Evolutionary conservation across 495 filamentous ascomycete genomes (phyloP), one percentile per base, ranked within the genome.

Genomic region (Parathielavia hyrcaniae): DNA sequence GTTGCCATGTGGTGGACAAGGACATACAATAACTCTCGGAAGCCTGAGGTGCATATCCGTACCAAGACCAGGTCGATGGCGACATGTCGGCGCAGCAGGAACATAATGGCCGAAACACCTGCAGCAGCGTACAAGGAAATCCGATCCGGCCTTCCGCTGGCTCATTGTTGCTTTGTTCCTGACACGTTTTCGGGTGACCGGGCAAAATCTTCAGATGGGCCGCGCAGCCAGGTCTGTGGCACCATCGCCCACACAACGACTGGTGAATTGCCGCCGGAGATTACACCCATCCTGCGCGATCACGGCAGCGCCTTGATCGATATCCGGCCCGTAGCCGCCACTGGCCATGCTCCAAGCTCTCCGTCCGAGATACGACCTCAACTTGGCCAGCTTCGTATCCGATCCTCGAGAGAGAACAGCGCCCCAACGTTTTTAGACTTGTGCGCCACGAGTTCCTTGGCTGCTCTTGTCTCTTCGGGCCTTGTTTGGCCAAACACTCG

Each of bases 401-500:
- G 40, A 38, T 49, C 30, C 49, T 32, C 13, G 17, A 40, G 9
- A 46, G 4, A 19, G 34, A 10, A 20, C 49, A 10, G 17, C 7
- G 12, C 46, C 16, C 45, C 17, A 13, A 9, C 22, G 32, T 23
- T 9, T 20, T 13, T 36, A 16, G n/a, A 5, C 20, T 6, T 40
- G n/a, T 0, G 30, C 39, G 23, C 55, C 35, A 35, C 20, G 36
- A 5, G 54, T 9, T 41, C 22, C 46, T 44, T 41, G 44, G 34
- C 32, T 22, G 53, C 19, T 53, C 48, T 57, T 43, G 41, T 35
- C 30, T 4, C 11, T 6, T 32, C 47, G 55, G 55, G 36, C 47
- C 55, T 54, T 12, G 46, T 53, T 46, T 61, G 55, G 56, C 50
- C 40, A 53, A 36, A 52, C 32, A 6, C 53, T 39, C 39, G 46